These are phyloP conservation scores for Powellomyces hirtus DNA, from an alignment of 192 early-diverging fungal genomes.

Conservation along the genomic window DNA sequence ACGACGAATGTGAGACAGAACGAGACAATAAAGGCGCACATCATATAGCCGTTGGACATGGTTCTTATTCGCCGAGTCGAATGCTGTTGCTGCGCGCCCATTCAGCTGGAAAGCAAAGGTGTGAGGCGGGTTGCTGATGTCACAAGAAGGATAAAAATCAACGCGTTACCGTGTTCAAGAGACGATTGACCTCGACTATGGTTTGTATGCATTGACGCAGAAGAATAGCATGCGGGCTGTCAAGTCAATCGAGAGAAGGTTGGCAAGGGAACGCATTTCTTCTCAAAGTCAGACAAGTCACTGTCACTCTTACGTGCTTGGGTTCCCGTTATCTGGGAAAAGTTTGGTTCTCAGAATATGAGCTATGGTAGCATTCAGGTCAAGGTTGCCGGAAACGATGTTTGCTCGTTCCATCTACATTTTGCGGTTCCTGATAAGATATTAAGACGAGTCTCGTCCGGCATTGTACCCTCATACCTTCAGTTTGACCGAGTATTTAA, in stretches of 20 bases:
- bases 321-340: conserved; percentile 49
- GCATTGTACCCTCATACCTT: conserved; percentile 1
- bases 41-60: conserved; percentile 64
- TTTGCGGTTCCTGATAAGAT: background rate
- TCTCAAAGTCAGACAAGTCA: background rate
- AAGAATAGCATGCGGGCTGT: conserved; percentile 52
- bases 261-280: background rate
- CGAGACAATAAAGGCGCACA: background rate
- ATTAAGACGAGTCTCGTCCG: background rate
- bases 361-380: conserved; percentile 45
- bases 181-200: conserved; percentile 4
- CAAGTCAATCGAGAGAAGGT: background rate
- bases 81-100: conserved; percentile 55
- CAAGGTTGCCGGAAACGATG: conserved; percentile 32
- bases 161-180: too few relatives aligned
- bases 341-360: conserved; percentile 57
- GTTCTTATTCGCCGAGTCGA: conserved; percentile 51
- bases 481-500: background rate
- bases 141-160: too few relatives aligned
- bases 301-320: conserved; percentile 34
- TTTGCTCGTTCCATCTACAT: conserved; percentile 16
- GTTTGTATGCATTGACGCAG: conserved; percentile 55
- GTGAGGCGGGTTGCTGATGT: too few relatives aligned
- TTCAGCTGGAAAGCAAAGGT: background rate
- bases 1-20: background rate